A percentile compares a stretch with the other conserved stretches of the same genome.
Evolutionary conservation across 2,329 filamentous ascomycete species (phyloP).

Genomic region (Pezicula carpinea): DNA sequence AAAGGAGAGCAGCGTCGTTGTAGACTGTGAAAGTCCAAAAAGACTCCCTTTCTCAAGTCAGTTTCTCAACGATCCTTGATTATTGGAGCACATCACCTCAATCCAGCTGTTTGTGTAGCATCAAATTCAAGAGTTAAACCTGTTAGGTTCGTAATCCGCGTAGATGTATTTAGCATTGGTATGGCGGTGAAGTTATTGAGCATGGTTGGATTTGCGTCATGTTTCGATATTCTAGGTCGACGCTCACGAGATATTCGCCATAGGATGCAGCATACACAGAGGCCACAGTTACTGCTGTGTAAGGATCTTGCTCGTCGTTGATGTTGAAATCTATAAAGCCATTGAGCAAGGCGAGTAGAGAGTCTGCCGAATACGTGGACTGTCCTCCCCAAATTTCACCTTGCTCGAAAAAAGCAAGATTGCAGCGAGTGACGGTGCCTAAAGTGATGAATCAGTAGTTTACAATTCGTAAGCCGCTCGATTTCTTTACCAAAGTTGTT

Average conservation of each 20-base stretch:
- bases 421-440: conserved; percentile 38
- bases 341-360: neutral
- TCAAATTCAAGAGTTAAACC: neutral
- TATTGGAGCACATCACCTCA: too few species aligned
- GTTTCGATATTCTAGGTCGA: conserved; percentile 2
- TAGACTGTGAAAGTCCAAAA: too few species aligned
- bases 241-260: conserved; percentile 1
- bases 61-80: too few species aligned
- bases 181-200: conserved; percentile 1
- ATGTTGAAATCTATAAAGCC: neutral
- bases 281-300: neutral
- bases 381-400: conserved; percentile 3
- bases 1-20: too few species aligned
- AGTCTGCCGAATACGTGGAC: neutral
- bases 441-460: too few species aligned
- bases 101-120: neutral
- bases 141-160: conserved; percentile 1
- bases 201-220: conserved; percentile 2
- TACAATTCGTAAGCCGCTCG: too few species aligned
- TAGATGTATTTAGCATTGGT: neutral
- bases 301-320: conserved; percentile 3
- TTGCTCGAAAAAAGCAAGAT: conserved; percentile 11
- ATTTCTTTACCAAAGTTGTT: conserved; percentile 43
- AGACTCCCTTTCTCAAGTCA: too few species aligned
- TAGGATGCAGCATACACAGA: neutral